These are phyloP conservation scores for Lenwebbia sp. DNA, from an alignment of 345 rosid species.

Conservation along the genomic window DNA sequence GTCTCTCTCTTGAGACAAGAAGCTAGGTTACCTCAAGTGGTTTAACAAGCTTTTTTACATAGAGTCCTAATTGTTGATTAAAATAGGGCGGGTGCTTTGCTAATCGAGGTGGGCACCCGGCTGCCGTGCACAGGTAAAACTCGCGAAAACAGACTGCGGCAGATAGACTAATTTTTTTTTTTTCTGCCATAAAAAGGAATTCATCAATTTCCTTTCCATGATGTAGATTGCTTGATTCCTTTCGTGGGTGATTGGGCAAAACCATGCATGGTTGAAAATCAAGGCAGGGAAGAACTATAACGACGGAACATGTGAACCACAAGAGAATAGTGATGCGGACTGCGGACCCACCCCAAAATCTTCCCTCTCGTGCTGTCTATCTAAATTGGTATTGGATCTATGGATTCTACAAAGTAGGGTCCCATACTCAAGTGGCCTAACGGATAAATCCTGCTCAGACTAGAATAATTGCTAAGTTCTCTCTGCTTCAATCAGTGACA, in stretches of 20 bases:
- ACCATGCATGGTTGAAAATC: background rate
- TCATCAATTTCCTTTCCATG: background rate
- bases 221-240: background rate
- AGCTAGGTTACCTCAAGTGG: background rate
- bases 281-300: background rate
- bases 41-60: background rate
- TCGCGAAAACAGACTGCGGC: background rate
- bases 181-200: background rate
- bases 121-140: background rate
- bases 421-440: background rate
- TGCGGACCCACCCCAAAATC: background rate
- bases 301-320: background rate
- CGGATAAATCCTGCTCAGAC: background rate
- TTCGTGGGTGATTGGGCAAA: background rate
- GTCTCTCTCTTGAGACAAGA: background rate
- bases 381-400: background rate
- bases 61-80: background rate
- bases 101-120: background rate
- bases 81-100: background rate
- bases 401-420: background rate
- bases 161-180: background rate
- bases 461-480: background rate
- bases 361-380: background rate
- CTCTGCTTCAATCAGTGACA: background rate
- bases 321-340: background rate